Evolutionary conservation across 83 land plant genomes (phyloP).

Genomic region (Diphasiastrum complanatum): DNA sequence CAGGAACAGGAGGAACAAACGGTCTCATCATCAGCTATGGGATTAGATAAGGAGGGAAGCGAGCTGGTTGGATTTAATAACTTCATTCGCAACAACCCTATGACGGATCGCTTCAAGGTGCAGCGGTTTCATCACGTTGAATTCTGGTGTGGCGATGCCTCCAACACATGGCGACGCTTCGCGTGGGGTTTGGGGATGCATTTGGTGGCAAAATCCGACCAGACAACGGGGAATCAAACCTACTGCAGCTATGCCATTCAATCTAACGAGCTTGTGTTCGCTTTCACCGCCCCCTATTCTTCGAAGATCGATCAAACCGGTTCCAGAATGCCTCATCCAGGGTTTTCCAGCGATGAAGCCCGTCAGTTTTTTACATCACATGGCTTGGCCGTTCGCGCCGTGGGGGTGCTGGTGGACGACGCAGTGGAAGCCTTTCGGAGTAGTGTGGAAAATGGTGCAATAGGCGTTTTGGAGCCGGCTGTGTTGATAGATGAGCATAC

Average conservation of each 20-base stretch:
- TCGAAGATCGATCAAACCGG: constrained; percentile 21
- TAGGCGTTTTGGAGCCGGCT: constrained; percentile 43
- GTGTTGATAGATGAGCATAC: constrained; percentile 33
- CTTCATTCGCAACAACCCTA: constrained; percentile 78
- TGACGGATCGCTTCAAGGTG: constrained; percentile 67
- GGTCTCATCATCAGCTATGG: no score
- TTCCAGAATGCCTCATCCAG: constrained; percentile 49
- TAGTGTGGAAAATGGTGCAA: constrained; percentile 73
- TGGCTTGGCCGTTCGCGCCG: constrained; percentile 83
- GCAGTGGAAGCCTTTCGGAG: constrained; percentile 56
- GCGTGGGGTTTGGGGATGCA: constrained; percentile 92
- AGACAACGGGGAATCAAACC: constrained; percentile 76
- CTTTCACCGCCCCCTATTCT: constrained; percentile 90
- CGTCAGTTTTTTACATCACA: constrained; percentile 53
- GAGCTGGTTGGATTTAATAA: constrained; percentile 59
- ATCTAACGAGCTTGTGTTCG: constrained; percentile 62
- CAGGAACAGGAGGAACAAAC: no score
- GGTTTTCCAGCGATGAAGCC: constrained; percentile 44
- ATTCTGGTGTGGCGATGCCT: constrained; percentile 87
- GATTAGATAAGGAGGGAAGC: no score
- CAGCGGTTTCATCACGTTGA: constrained; percentile 89
- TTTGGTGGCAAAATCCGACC: constrained; percentile 71
- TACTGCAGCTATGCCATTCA: constrained; percentile 77
- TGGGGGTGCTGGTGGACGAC: constrained; percentile 81
- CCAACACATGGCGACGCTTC: constrained; percentile 73